Percentiles rank a stretch among this genome's conserved stretches.
Evolutionary conservation across 371 early-diverging fungal species (phyloP).

Genomic region (Mortierella sp.): DNA sequence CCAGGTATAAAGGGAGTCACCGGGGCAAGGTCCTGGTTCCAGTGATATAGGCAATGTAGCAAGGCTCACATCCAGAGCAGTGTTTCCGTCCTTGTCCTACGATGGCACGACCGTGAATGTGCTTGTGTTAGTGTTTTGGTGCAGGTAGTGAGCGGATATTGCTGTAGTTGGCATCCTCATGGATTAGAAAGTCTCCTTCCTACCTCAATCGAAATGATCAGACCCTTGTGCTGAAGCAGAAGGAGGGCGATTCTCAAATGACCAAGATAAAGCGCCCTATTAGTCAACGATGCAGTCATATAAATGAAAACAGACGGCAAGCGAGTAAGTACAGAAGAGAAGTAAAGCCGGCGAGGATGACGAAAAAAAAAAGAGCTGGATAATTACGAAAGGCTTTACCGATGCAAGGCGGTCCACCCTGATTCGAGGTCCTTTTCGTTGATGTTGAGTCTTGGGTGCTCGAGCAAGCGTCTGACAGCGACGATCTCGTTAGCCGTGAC

Average conservation of each 20-base stretch:
- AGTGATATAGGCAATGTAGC: slow-evolving; percentile 37
- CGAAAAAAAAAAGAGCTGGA: too few species aligned
- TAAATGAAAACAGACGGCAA: too few species aligned
- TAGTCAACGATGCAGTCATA: too few species aligned
- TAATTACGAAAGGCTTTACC: slow-evolving; percentile 12
- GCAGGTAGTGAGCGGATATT: background rate
- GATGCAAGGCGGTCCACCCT: slow-evolving; percentile 81
- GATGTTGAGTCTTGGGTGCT: slow-evolving; percentile 67
- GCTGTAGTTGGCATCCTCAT: too few species aligned
- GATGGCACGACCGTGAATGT: background rate
- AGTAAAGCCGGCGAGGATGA: background rate
- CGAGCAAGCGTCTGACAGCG: slow-evolving; percentile 61
- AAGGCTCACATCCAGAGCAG: slow-evolving; percentile 63
- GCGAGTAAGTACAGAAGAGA: background rate
- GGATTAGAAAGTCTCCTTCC: background rate
- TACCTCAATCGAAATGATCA: slow-evolving; percentile 69
- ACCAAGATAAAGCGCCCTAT: slow-evolving; percentile 75
- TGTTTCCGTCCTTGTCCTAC: slow-evolving; percentile 67
- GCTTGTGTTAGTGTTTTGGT: background rate
- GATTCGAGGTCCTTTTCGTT: slow-evolving; percentile 77
- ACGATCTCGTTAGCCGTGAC: slow-evolving; percentile 38
- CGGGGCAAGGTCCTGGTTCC: slow-evolving; percentile 38
- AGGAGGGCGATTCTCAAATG: slow-evolving; percentile 71
- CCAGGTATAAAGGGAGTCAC: slow-evolving; percentile 80
- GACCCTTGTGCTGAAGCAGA: slow-evolving; percentile 65